phyloP scores from a whole-genome alignment of 2,329 filamentous ascomycete species.

The Aspergillus pseudonomiae region DNA sequence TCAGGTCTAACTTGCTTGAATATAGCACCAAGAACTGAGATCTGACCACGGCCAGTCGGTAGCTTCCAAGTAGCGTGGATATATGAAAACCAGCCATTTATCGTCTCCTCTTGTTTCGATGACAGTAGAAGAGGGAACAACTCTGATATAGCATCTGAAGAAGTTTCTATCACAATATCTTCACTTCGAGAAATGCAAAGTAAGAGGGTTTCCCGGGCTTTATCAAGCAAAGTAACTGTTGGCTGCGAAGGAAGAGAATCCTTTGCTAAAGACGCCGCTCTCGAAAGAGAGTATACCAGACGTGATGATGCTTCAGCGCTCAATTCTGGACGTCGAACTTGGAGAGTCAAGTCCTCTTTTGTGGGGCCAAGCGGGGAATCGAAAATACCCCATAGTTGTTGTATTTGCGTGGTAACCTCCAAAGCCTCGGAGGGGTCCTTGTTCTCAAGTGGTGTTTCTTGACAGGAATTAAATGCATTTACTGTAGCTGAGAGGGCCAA shows the following conservation, averaged over 20 bases:
- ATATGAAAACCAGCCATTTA: constrained; percentile 45
- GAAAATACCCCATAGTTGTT: constrained; percentile 44
- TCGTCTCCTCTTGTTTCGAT: constrained; percentile 35
- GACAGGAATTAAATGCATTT: constrained; percentile 34
- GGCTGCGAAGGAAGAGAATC: constrained; percentile 17
- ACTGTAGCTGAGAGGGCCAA: constrained; percentile 44
- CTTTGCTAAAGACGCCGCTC: constrained; percentile 21
- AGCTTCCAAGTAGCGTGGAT: constrained; percentile 40
- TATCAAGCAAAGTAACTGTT: constrained; percentile 30
- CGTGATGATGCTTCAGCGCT: constrained; percentile 46
- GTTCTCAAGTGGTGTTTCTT: constrained; percentile 18
- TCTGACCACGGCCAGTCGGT: constrained; percentile 47
- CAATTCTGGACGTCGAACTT: constrained; percentile 44
- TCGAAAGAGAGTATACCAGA: constrained; percentile 43
- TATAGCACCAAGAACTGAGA: constrained; percentile 45
- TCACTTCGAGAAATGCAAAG: constrained; percentile 45
- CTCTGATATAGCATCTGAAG: constrained; percentile 43
- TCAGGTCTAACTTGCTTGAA: constrained; percentile 36
- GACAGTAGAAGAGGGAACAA: constrained; percentile 42
- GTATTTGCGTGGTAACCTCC: constrained; percentile 33
- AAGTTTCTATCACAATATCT: constrained; percentile 44
- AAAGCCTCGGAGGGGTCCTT: constrained; percentile 26
- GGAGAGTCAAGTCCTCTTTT: constrained; percentile 43
- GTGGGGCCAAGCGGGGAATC: constrained; percentile 35
- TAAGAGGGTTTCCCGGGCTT: constrained; percentile 37